Conservation (phyloP, 768 basidiomycete species). For the Calocybe indica region DNA sequence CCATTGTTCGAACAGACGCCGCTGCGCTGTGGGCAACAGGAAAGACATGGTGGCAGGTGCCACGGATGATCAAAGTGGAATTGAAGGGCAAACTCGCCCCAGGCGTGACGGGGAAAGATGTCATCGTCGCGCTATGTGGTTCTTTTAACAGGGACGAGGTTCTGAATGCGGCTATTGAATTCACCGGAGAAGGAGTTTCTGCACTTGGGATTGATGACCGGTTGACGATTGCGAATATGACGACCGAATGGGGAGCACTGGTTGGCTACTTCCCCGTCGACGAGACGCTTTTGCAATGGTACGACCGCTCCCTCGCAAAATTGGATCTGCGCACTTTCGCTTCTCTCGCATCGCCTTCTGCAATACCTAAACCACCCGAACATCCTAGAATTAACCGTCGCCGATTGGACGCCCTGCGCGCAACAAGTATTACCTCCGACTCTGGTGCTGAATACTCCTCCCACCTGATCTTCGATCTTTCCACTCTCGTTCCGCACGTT, state of each 20-base stretch:
- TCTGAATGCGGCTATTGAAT: constrained; percentile 94
- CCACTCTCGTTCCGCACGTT: constrained; percentile 90
- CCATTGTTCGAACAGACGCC: constrained; percentile 93
- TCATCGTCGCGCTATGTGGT: constrained; percentile 94
- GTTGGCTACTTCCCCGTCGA: constrained; percentile 95
- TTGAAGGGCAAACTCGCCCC: constrained; percentile 73
- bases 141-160: constrained; percentile 96
- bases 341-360: constrained; percentile 32
- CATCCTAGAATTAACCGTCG: constrained; percentile 83
- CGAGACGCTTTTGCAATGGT: constrained; percentile 77
- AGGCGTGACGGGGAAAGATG: constrained; percentile 96
- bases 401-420: constrained; percentile 62
- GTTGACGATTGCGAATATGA: constrained; percentile 98
- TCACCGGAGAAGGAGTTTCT: constrained; percentile 82
- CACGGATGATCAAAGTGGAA: constrained; percentile 93
- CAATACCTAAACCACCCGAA: constrained; percentile 64
- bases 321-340: constrained; percentile 75
- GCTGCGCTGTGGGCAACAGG: constrained; percentile 98
- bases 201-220: constrained; percentile 84
- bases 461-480: constrained; percentile 87
- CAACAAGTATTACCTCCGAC: constrained; percentile 59
- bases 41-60: constrained; percentile 99
- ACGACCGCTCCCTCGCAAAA: constrained; percentile 66
- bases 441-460: constrained; percentile 75
- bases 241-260: constrained; percentile 98